These are phyloP conservation scores for Metarhizium sp. DNA, from an alignment of 2,329 filamentous ascomycete genomes.

Conservation along the genomic window DNA sequence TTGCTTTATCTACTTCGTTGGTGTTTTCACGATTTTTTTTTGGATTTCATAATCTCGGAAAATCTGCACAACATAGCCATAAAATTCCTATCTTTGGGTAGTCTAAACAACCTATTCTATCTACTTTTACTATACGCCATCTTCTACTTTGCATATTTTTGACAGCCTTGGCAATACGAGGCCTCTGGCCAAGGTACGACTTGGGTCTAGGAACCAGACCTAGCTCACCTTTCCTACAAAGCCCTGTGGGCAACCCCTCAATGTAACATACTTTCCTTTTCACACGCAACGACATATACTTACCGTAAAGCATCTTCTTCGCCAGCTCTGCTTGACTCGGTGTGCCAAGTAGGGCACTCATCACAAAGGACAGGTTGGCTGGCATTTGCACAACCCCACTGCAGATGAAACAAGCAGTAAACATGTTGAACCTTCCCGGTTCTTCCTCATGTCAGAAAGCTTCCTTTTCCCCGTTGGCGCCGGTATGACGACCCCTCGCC, in stretches of 20 bases:
- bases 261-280: background rate
- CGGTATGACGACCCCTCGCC: constrained; percentile 4
- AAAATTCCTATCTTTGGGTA: background rate
- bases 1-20: too few relatives aligned
- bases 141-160: background rate
- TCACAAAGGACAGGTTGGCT: background rate
- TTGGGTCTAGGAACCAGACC: background rate
- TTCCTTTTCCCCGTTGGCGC: constrained; percentile 1
- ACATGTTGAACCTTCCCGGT: background rate
- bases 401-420: background rate
- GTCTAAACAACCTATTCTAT: background rate
- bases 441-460: constrained; percentile 12
- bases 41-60: too few relatives aligned
- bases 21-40: too few relatives aligned
- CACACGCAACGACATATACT: background rate
- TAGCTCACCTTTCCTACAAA: background rate
- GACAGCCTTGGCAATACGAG: background rate
- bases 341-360: background rate
- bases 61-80: background rate
- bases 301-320: background rate
- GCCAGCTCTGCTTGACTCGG: background rate
- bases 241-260: too few relatives aligned
- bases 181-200: background rate
- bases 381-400: background rate
- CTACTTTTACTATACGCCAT: background rate